Percentiles rank a stretch among this genome's conserved stretches.
Evolutionary conservation across 495 filamentous ascomycete species (phyloP).

Genomic region (Trichoderma erinaceum): DNA sequence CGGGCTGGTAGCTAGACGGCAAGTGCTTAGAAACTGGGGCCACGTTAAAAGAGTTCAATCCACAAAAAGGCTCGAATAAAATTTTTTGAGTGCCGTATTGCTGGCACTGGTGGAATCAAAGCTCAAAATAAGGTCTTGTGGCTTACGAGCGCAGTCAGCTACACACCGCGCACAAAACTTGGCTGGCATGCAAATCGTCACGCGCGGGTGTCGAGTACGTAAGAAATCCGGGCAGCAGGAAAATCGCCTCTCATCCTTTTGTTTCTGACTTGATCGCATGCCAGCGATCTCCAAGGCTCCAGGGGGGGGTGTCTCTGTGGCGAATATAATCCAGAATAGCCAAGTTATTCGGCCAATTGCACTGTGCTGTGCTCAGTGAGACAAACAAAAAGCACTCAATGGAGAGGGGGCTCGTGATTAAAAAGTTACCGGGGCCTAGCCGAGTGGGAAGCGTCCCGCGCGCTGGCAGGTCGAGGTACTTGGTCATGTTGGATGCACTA

Average conservation of each 20-base stretch:
- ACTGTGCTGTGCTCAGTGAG: not conserved
- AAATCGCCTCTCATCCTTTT: not conserved
- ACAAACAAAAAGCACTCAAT: not conserved
- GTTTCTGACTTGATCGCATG: not conserved
- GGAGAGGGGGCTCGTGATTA: constrained; percentile 1
- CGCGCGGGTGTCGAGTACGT: too few species aligned
- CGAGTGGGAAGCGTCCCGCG: not conserved
- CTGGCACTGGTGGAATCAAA: too few species aligned
- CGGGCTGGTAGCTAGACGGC: not conserved
- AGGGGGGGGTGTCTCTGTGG: not conserved
- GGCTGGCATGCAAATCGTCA: too few species aligned
- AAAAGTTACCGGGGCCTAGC: not conserved
- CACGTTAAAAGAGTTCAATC: not conserved
- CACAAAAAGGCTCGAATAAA: not conserved
- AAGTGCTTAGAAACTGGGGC: constrained; percentile 12
- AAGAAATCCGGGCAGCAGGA: too few species aligned
- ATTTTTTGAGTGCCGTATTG: not conserved
- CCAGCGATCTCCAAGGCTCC: not conserved
- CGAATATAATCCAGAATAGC: not conserved
- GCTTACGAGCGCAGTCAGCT: constrained; percentile 4
- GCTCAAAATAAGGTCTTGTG: not conserved
- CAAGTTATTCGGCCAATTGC: not conserved
- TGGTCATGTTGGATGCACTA: too few species aligned
- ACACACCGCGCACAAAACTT: too few species aligned
- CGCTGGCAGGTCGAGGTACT: too few species aligned